Evolutionary conservation across 23 red algal species (phyloP), one percentile per base, ranked within the genome.

Genomic region (Gracilariopsis chorda): DNA sequence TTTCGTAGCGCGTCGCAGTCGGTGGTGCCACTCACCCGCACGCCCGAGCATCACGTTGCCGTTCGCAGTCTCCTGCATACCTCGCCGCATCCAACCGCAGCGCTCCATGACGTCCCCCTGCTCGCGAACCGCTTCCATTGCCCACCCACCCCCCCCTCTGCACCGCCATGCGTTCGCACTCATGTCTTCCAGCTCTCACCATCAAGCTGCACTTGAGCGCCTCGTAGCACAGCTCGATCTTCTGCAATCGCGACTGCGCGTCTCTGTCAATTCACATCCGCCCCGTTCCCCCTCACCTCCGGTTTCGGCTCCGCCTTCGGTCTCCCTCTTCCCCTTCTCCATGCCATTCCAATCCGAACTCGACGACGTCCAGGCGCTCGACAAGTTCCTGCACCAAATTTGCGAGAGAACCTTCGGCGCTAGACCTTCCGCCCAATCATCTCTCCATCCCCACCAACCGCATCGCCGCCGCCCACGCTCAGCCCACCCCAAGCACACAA

Each of bases 341-440:
- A 73, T 73, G 67, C 39, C 20, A 36, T 73, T 73, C 28, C 36
- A 46, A 9, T 73, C 67, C 16, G 67, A 73, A 42, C 39, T 25
- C 40, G 67, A 46, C 67, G 67, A 46, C 37, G 67, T 73, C 67
- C 39, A 73, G 25, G 67, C 67, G 21, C 67, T 73, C 67, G 67
- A 73, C 67, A 73, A 12, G 67, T 73, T 45, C 28, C 67, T 73
- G 20, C 39, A 73, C n/a, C 39, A 36, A 16, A 73, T 73, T 42
- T n/a, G n/a, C n/a, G n/a, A n/a, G n/a, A n/a, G n/a, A n/a, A n/a
- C n/a, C n/a, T 4, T 34, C 17, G 67, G n/a, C n/a, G n/a, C n/a
- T n/a, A n/a, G n/a, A n/a, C n/a, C n/a, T n/a, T n/a, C n/a, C n/a
- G n/a, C n/a, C n/a, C n/a, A n/a, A n/a, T n/a, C n/a, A n/a, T n/a